phyloP scores from a whole-genome alignment of 345 rosid genomes.

The Syzygium grande region DNA sequence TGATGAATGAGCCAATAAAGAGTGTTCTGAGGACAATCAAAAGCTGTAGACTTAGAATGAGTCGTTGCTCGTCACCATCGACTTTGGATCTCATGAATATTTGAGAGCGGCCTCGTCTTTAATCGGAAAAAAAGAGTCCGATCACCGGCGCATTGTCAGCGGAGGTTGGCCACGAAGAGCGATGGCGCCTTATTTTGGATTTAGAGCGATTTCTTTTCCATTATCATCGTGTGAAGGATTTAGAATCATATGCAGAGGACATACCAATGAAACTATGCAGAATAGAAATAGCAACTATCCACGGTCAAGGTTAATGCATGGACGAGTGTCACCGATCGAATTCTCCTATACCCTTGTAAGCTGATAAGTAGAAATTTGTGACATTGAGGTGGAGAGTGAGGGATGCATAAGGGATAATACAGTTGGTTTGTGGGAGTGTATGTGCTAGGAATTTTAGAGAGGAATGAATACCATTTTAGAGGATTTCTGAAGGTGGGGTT shows the following conservation, averaged over 20 bases:
- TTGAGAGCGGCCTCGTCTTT: not conserved
- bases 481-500: fast-evolving
- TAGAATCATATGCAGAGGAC: not conserved
- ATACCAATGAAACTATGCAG: not conserved
- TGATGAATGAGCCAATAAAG: not conserved
- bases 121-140: not conserved
- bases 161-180: not conserved
- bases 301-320: not conserved
- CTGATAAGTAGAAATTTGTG: not conserved
- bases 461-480: not conserved
- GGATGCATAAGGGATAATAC: not conserved
- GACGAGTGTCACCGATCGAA: not conserved
- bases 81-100: not conserved
- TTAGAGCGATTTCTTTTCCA: not conserved
- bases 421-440: not conserved
- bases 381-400: fast-evolving
- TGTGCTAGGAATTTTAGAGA: not conserved
- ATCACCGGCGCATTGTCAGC: not conserved
- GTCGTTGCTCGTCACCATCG: not conserved
- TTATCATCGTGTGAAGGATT: not conserved
- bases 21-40: not conserved
- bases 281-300: not conserved
- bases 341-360: fast-evolving
- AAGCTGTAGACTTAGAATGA: not conserved
- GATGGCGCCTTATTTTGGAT: not conserved